Evolutionary conservation across 2,329 filamentous ascomycete genomes (phyloP), one percentile per base, ranked within the genome.

Genomic region (Fonsecaea pedrosoi): DNA sequence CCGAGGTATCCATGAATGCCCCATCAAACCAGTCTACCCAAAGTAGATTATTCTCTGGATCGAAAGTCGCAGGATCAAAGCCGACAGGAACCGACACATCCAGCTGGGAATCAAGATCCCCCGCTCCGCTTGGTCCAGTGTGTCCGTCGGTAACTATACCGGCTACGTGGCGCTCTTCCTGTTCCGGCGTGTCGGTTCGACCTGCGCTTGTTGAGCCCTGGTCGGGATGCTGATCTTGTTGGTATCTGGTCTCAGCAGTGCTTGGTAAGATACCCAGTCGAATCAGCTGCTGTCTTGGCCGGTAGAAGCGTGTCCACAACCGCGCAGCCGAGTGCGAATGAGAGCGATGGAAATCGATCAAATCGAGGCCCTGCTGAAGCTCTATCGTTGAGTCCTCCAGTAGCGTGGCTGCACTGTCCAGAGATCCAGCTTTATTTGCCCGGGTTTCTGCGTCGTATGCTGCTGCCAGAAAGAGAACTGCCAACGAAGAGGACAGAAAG

Each of bases 391-490:
- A 25, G 8, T 64, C 45, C 13, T 42, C 35, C 12, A 64, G 32
- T 18, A 64, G 13, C n/a, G 12, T 61, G 45, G n/a, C 18, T 25
- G 58, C 18, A 9, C 7, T 21, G 21, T 54, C 62, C 13, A 10
- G 2, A 10, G 6, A 12, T 2, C 4, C 42, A 32, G 18, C 30
- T 12, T 34, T 53, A 32, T 32, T 59, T n/a, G 55, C 56, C 13
- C 45, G 55, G 7, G 55, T 55, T 30, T 64, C 62, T 8, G 62
- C 62, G n/a, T 64, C 62, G 13, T 59, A 60, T 13, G 54, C 62
- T 30, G 55, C 62, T n/a, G 45, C 54, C 34, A 64, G 48, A 48
- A 64, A 64, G 45, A 64, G 62, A 38, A 64, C 42, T 7, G 55
- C 34, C 25, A 64, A 42, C 4, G 62, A 32, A 15, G 62, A 64